Percentiles rank a stretch among this genome's conserved stretches.
These are phyloP conservation scores for Ceratocystis eucalypticola DNA, from an alignment of 2,329 filamentous ascomycete genomes.

Conservation along the genomic window DNA sequence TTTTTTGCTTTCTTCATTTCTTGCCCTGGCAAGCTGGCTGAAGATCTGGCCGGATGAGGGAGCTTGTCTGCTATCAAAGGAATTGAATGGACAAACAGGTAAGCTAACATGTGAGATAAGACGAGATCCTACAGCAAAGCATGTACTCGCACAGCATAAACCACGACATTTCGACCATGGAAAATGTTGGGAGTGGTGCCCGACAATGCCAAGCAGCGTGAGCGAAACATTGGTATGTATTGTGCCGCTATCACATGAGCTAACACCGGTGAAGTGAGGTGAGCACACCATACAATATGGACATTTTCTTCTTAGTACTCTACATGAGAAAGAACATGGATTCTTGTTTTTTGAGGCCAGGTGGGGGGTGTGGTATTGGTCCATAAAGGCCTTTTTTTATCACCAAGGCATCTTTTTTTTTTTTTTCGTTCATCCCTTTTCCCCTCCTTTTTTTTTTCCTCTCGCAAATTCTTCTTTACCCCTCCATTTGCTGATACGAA, in stretches of 20 bases:
- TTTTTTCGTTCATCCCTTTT: background rate
- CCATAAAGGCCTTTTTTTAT: background rate
- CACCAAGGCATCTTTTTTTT: background rate
- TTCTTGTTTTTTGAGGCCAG: background rate
- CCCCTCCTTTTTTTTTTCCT: background rate
- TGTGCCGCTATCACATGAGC: background rate
- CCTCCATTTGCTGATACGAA: background rate
- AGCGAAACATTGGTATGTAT: background rate
- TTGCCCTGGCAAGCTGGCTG: too few relatives aligned
- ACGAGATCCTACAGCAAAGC: background rate
- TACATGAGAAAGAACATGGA: background rate
- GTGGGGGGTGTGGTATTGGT: background rate
- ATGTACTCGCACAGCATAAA: conserved; percentile 1
- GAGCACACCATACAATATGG: background rate
- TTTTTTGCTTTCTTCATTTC: too few relatives aligned
- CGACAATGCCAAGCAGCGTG: background rate
- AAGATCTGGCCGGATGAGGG: too few relatives aligned
- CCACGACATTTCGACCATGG: background rate
- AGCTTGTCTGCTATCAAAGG: too few relatives aligned
- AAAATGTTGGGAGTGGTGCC: background rate
- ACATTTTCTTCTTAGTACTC: background rate
- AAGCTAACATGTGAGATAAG: background rate
- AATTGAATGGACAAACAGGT: too few relatives aligned
- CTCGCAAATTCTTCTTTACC: background rate
- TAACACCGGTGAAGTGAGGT: background rate